phyloP scores from a whole-genome alignment of 2,329 filamentous ascomycete species.

The Stachybotrys chartarum region DNA sequence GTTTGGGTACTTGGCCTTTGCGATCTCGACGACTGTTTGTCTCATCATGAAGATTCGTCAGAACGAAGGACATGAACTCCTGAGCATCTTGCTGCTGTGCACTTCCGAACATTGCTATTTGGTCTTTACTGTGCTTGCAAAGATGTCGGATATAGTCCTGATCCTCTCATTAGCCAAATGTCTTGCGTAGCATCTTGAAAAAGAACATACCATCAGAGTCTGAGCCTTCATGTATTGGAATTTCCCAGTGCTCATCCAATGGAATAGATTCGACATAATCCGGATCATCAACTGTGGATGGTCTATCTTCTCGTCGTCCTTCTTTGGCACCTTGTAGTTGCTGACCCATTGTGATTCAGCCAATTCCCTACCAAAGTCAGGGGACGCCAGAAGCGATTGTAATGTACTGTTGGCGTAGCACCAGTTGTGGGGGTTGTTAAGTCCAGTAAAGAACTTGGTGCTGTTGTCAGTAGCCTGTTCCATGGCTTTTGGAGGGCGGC shows the following conservation, averaged over 20 bases:
- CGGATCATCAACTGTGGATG: conserved; percentile 53
- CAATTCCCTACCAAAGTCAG: conserved; percentile 58
- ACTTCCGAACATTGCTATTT: conserved; percentile 53
- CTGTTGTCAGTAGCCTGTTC: conserved; percentile 14
- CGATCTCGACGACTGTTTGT: conserved; percentile 57
- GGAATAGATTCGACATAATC: conserved; percentile 51
- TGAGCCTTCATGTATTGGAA: conserved; percentile 44
- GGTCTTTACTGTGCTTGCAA: conserved; percentile 17
- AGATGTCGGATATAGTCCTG: conserved; percentile 48
- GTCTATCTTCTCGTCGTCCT: conserved; percentile 45
- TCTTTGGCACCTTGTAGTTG: conserved; percentile 61
- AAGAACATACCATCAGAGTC: conserved; percentile 48
- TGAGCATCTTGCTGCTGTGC: conserved; percentile 81
- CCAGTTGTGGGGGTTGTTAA: conserved; percentile 73
- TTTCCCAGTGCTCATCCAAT: conserved; percentile 47
- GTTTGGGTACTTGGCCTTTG: conserved; percentile 20
- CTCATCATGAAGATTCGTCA: conserved; percentile 79
- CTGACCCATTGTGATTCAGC: conserved; percentile 50
- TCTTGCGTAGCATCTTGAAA: conserved; percentile 6
- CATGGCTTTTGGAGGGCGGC: conserved; percentile 22
- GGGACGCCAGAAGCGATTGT: conserved; percentile 72
- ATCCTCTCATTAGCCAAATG: conserved; percentile 9
- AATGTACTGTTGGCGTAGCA: conserved; percentile 93
- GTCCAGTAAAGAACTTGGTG: conserved; percentile 40
- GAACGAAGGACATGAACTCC: conserved; percentile 79